phyloP scores from a whole-genome alignment of 1,139 yeast species.

The Debaryomyces fabryi region DNA sequence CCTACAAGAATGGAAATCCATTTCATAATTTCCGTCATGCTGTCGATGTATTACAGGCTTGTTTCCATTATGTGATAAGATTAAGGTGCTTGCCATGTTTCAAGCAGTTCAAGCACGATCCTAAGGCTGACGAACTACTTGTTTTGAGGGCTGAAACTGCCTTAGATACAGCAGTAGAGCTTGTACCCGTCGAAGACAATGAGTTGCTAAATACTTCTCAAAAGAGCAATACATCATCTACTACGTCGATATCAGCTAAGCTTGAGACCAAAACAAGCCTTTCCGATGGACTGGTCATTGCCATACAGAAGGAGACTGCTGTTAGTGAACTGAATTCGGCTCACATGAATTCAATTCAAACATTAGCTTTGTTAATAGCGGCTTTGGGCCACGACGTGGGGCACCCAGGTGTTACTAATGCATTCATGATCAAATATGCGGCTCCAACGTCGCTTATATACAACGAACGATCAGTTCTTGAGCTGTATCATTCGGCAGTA shows the following conservation, averaged over 20 bases:
- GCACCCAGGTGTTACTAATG: slow-evolving; percentile 93
- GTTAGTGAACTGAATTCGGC: slow-evolving; percentile 6
- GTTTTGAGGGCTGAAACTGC: slow-evolving; percentile 3
- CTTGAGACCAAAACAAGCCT: neutral
- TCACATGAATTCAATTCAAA: slow-evolving; percentile 48
- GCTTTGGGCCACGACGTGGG: slow-evolving; percentile 96
- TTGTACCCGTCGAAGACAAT: slow-evolving; percentile 1
- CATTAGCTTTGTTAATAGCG: slow-evolving; percentile 67
- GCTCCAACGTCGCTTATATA: slow-evolving; percentile 69
- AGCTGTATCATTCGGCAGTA: slow-evolving; percentile 79
- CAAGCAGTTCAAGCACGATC: slow-evolving; percentile 36
- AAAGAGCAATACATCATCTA: neutral
- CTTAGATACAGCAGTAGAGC: slow-evolving; percentile 1
- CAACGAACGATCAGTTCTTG: slow-evolving; percentile 72
- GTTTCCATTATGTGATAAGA: slow-evolving; percentile 62
- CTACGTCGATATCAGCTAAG: neutral
- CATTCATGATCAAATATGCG: slow-evolving; percentile 60
- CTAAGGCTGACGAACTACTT: slow-evolving; percentile 28
- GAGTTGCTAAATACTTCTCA: too few relatives aligned
- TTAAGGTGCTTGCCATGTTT: slow-evolving; percentile 51
- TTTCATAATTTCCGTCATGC: slow-evolving; percentile 97
- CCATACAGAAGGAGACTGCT: neutral
- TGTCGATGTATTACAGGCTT: slow-evolving; percentile 91
- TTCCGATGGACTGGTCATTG: neutral
- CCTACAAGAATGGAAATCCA: slow-evolving; percentile 81